Percentiles rank a stretch among this genome's conserved stretches.
These are phyloP conservation scores for Bimuria novae-zelandiae DNA, from an alignment of 2,329 filamentous ascomycete genomes.

Conservation along the genomic window DNA sequence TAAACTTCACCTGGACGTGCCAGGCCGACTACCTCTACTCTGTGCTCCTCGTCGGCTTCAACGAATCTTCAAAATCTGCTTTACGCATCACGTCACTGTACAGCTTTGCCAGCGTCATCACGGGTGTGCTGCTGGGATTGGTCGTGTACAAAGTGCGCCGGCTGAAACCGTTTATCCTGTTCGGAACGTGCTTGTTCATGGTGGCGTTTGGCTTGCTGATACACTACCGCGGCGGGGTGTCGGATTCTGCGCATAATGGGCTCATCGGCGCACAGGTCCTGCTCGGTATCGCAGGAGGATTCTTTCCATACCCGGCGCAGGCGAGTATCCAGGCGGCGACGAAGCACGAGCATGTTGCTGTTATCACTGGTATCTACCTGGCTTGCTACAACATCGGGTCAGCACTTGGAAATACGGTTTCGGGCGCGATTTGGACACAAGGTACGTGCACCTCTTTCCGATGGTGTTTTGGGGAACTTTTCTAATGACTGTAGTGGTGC, in stretches of 20 bases:
- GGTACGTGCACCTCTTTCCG: neutral
- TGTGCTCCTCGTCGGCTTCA: constrained; percentile 64
- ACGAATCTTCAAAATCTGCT: constrained; percentile 61
- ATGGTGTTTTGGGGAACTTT: neutral
- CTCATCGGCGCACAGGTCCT: constrained; percentile 67
- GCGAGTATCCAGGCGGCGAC: constrained; percentile 57
- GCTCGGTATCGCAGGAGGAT: constrained; percentile 65
- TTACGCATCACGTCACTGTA: constrained; percentile 66
- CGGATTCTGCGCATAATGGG: constrained; percentile 54
- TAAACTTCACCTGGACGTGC: constrained; percentile 57
- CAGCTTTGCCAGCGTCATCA: constrained; percentile 61
- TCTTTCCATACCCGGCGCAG: constrained; percentile 62
- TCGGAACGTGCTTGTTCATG: constrained; percentile 64
- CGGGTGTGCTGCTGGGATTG: constrained; percentile 61
- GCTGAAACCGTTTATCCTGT: constrained; percentile 67
- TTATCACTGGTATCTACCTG: constrained; percentile 67
- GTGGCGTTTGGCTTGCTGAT: constrained; percentile 70
- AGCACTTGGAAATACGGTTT: constrained; percentile 64
- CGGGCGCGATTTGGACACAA: constrained; percentile 67
- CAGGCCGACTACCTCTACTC: constrained; percentile 69
- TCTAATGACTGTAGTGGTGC: constrained; percentile 31
- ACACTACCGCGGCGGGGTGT: constrained; percentile 61
- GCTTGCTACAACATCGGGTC: constrained; percentile 67
- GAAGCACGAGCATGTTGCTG: constrained; percentile 62
- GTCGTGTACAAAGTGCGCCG: constrained; percentile 60